Evolutionary conservation across 78 protist genomes (phyloP).

Genomic region (Monocercomonoides exilis): DNA sequence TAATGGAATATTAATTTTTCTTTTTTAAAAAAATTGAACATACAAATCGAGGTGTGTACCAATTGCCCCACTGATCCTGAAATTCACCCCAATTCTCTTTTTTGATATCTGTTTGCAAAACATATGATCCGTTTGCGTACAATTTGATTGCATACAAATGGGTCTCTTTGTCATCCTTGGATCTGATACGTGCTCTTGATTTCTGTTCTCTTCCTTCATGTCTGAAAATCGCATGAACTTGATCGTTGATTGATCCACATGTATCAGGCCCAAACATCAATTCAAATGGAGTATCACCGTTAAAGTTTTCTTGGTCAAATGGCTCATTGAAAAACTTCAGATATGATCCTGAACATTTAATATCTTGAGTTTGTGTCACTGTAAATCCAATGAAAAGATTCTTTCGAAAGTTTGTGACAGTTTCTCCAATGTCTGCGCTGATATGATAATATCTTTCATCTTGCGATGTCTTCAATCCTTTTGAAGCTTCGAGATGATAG

Average conservation of each 20-base stretch:
- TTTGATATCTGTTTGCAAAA: slow-evolving; percentile 68
- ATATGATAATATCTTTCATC: slow-evolving; percentile 25
- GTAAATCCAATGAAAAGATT: slow-evolving; percentile 49
- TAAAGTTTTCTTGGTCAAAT: slow-evolving; percentile 49
- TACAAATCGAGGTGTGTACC: not conserved
- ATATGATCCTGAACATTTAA: slow-evolving; percentile 81
- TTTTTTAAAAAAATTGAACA: not conserved
- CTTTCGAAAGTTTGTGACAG: slow-evolving; percentile 12
- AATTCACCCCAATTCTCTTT: slow-evolving; percentile 63
- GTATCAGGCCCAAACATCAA: slow-evolving; percentile 94
- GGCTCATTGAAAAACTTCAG: slow-evolving; percentile 71
- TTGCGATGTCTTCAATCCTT: slow-evolving; percentile 9
- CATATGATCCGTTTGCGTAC: slow-evolving; percentile 79
- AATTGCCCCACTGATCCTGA: not conserved
- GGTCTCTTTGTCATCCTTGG: slow-evolving; percentile 65
- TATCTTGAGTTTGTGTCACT: slow-evolving; percentile 77
- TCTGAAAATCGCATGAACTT: slow-evolving; percentile 78
- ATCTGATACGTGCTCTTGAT: slow-evolving; percentile 48
- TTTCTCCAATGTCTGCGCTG: slow-evolving; percentile 9
- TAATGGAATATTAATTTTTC: not conserved
- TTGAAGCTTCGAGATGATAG: not conserved
- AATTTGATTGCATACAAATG: slow-evolving; percentile 94
- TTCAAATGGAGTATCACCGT: slow-evolving; percentile 60
- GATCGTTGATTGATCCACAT: slow-evolving; percentile 68
- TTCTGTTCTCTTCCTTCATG: slow-evolving; percentile 73